Percentiles rank a stretch among this genome's conserved stretches.
Conservation (phyloP, 140 eudicot genomes). For the Oenanthe javanica region DNA sequence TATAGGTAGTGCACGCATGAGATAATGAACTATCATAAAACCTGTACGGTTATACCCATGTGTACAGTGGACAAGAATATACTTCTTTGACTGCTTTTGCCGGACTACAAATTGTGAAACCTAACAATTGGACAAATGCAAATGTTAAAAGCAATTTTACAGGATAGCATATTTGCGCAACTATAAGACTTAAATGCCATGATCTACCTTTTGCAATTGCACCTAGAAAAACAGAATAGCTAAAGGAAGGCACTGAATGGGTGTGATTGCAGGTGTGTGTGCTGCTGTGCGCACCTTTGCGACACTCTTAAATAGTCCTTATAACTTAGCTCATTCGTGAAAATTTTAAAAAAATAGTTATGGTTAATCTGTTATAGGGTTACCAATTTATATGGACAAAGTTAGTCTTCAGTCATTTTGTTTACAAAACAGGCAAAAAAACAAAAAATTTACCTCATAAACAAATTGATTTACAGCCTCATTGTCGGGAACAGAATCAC, state of each 20-base stretch:
- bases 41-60: conserved; percentile 99
- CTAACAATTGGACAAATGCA: conserved; percentile 28
- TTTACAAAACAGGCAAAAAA: background rate
- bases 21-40: conserved; percentile 88
- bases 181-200: background rate
- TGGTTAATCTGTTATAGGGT: background rate
- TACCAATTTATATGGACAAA: background rate
- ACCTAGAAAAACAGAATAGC: background rate
- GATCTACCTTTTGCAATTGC: background rate
- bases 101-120: conserved; percentile 70
- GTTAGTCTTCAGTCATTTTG: background rate
- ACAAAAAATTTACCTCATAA: conserved; percentile 46
- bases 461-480: conserved; percentile 88
- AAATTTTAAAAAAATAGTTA: background rate
- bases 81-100: conserved; percentile 70
- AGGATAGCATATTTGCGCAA: background rate
- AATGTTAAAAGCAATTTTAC: background rate
- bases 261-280: background rate
- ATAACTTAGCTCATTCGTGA: background rate
- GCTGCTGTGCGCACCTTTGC: background rate
- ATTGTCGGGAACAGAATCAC: conserved; percentile 90
- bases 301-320: background rate
- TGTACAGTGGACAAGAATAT: conserved; percentile 86
- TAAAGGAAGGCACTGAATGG: background rate
- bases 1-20: conserved; percentile 69